Conservation (phyloP, 352 stramenopile genomes). For the Thalassiosira exigua region DNA sequence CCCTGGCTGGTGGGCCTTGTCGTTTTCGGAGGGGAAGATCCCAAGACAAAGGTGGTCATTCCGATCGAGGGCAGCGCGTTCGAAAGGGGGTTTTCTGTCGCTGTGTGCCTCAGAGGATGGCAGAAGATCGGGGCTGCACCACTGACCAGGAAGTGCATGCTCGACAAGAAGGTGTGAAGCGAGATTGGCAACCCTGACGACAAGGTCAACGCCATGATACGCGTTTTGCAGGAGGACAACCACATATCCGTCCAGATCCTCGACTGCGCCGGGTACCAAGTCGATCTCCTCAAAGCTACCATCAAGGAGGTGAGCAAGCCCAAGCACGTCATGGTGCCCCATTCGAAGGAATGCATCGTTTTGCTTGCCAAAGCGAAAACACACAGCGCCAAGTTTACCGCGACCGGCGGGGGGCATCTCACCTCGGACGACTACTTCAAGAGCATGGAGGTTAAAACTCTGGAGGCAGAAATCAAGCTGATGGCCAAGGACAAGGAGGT, state of each 20-base stretch:
- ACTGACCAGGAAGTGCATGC: conserved; percentile 14
- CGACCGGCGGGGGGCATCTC: neutral
- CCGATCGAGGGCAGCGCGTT: conserved; percentile 14
- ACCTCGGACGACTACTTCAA: conserved; percentile 24
- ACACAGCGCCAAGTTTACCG: conserved; percentile 10
- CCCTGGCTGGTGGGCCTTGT: conserved; percentile 35
- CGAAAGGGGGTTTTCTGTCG: conserved; percentile 5
- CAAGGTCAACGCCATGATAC: conserved; percentile 4
- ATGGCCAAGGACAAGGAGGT: conserved; percentile 13
- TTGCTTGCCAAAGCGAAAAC: neutral
- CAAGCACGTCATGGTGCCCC: neutral
- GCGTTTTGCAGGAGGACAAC: neutral
- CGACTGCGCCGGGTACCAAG: neutral
- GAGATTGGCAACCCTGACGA: conserved; percentile 23
- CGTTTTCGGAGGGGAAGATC: conserved; percentile 34
- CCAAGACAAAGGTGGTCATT: neutral
- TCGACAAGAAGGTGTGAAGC: neutral
- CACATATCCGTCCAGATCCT: neutral
- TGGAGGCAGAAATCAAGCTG: conserved; percentile 1
- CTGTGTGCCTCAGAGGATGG: conserved; percentile 5
- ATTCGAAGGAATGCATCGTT: neutral
- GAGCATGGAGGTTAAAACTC: neutral
- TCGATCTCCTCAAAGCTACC: neutral
- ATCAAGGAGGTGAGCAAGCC: neutral
- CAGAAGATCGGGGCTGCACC: conserved; percentile 25